Conservation (phyloP, 129 eudicot species). For the Calendula officinalis region DNA sequence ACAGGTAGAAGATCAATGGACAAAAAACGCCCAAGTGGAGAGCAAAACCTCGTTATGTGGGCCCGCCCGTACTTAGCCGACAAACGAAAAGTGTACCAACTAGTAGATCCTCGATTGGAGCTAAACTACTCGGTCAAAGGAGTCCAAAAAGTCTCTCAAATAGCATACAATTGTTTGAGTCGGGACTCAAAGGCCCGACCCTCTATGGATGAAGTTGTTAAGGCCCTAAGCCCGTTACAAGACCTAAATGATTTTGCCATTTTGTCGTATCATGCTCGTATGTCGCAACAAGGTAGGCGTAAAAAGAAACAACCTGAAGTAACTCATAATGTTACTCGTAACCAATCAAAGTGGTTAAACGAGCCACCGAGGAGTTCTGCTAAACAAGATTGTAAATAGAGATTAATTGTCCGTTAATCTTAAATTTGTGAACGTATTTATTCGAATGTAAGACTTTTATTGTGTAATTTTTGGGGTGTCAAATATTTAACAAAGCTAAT, state of each 20-base stretch:
- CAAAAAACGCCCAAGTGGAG: constrained; percentile 88
- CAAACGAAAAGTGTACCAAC: constrained; percentile 74
- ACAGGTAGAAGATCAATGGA: constrained; percentile 98
- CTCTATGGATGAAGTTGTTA: constrained; percentile 82
- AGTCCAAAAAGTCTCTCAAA: constrained; percentile 84
- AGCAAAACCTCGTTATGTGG: constrained; percentile 94
- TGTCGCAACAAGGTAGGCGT: constrained; percentile 69
- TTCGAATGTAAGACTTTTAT: constrained; percentile 12
- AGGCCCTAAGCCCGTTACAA: constrained; percentile 65
- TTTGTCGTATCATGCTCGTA: constrained; percentile 66
- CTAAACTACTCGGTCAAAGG: constrained; percentile 85
- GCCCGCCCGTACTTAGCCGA: constrained; percentile 88
- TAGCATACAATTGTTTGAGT: constrained; percentile 70
- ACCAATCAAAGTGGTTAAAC: constrained; percentile 49
- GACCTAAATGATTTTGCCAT: constrained; percentile 78
- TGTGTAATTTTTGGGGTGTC: constrained; percentile 44
- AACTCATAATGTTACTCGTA: constrained; percentile 36
- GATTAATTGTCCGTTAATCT: background rate
- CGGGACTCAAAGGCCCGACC: constrained; percentile 93
- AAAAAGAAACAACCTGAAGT: constrained; percentile 65
- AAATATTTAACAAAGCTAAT: constrained; percentile 30
- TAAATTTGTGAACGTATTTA: constrained; percentile 13
- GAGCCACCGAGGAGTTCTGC: constrained; percentile 45
- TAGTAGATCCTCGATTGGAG: constrained; percentile 94
- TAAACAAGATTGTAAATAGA: constrained; percentile 52